Evolutionary conservation across 2,329 filamentous ascomycete species (phyloP), one percentile per base, ranked within the genome.

Genomic region (Paecilomyces fulvus): DNA sequence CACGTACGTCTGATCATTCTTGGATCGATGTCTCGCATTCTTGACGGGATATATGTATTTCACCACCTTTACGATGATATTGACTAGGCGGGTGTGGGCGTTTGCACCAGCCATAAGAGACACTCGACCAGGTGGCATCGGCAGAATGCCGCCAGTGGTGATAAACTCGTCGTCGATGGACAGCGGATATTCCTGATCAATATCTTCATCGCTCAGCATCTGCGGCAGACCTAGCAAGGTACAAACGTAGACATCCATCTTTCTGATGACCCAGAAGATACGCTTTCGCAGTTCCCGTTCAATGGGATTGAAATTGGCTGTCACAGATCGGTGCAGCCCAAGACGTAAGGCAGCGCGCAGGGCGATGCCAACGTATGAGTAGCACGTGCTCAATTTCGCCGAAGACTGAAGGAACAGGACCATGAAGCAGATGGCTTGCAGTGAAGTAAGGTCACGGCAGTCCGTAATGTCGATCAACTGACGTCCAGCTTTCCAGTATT

Each of bases 381-480:
- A 92, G 67, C 89, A 92, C 9, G 85, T 87, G 66, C 85, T 89
- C 30, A 92, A 75, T 66, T 90, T 89, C 9, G 88, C 88, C 1
- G 89, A 89, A 2, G 87, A 84, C 66, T 94, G 89, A 1, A 92
- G 78, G 66, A 92, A 94, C 2, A 92, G 75, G 52, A 91, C 87
- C 80, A 91, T 88, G 68, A 90, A 91, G 20, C 91, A 75, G 6
- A 94, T 79, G 1, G 87, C 84, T 69, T 94, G 89, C 8, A 92
- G 75, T 1, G 88, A 88, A 20, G 79, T 82, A 49, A 92, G 76
- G 66, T 92, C 88, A 51, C 88, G 84, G 63, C 88, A 91, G 59
- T 81, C 78, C 1, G 79, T 80, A 43, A 81, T 75, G 60, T 81
- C 79, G 51, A 92, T 75, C 56, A 91, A 77, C 49, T 82, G 75